A percentile compares a stretch with the other conserved stretches of the same genome.
Conservation (phyloP, 108 stramenopile species). For the Fistulifera pelliculosa region DNA sequence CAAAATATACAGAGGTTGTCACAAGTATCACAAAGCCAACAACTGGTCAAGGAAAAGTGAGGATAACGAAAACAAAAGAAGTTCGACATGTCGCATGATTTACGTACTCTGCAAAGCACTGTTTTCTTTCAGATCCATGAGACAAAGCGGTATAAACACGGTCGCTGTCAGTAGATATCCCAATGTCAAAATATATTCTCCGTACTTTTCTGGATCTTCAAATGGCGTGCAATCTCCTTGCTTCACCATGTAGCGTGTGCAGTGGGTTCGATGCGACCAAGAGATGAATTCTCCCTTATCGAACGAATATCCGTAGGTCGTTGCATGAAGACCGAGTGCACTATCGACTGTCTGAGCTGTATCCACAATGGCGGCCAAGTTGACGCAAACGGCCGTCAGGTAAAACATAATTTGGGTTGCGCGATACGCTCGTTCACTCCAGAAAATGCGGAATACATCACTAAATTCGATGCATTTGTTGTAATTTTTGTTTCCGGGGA, state of each 20-base stretch:
- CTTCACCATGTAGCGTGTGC: slow-evolving; percentile 19
- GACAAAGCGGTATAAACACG: slow-evolving; percentile 45
- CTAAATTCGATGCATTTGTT: slow-evolving; percentile 38
- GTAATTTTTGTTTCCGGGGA: slow-evolving; percentile 39
- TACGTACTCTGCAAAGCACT: slow-evolving; percentile 23
- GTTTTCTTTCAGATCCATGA: slow-evolving; percentile 61
- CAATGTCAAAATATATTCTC: slow-evolving; percentile 22
- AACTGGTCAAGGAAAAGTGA: slow-evolving; percentile 1
- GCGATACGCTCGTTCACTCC: slow-evolving; percentile 31
- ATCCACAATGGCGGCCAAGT: slow-evolving; percentile 49
- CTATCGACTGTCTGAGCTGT: slow-evolving; percentile 58
- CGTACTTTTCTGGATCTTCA: slow-evolving; percentile 11
- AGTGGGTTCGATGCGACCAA: slow-evolving; percentile 27
- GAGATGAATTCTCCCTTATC: slow-evolving; percentile 2
- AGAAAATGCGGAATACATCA: slow-evolving; percentile 45
- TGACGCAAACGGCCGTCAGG: slow-evolving; percentile 37
- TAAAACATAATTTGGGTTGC: slow-evolving; percentile 46
- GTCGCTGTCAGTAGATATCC: slow-evolving; percentile 34
- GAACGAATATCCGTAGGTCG: slow-evolving; percentile 2
- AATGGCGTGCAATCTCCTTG: slow-evolving; percentile 44
- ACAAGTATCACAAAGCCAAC: slow-evolving; percentile 39
- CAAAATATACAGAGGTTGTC: slow-evolving; percentile 21
- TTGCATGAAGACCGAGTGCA: slow-evolving; percentile 21
- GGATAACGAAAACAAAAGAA: slow-evolving; percentile 7
- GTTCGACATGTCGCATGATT: background rate